Evolutionary conservation across 306 rosid species (phyloP).

Genomic region (Quercus robur): DNA sequence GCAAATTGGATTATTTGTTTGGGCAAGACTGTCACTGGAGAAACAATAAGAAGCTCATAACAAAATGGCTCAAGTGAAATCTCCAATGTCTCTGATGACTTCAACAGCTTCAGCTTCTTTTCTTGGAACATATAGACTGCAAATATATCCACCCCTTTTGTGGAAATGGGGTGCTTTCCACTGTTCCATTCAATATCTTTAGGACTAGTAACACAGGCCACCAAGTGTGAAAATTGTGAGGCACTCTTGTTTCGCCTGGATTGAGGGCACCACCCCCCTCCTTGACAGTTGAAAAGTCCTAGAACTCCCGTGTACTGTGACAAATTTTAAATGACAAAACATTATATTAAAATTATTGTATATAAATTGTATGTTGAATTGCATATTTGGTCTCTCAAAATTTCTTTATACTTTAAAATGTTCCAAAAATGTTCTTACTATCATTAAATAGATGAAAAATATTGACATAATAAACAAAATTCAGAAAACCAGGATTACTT

Average conservation of each 20-base stretch:
- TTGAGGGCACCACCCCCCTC: slow-evolving; percentile 76
- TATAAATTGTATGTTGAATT: too few species aligned
- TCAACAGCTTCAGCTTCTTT: slow-evolving; percentile 48
- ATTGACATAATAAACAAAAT: too few species aligned
- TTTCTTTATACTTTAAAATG: too few species aligned
- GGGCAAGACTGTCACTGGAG: slow-evolving; percentile 36
- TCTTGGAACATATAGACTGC: slow-evolving; percentile 53
- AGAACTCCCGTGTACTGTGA: slow-evolving; percentile 60
- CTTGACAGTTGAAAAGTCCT: slow-evolving; percentile 78
- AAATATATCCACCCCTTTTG: slow-evolving; percentile 35
- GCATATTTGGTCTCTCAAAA: too few species aligned
- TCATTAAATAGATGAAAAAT: too few species aligned
- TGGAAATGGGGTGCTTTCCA: slow-evolving; percentile 41
- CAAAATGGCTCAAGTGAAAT: slow-evolving; percentile 54
- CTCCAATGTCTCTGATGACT: slow-evolving; percentile 37
- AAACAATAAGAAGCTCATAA: slow-evolving; percentile 52
- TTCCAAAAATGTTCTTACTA: too few species aligned
- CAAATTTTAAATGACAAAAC: neutral
- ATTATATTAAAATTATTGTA: neutral
- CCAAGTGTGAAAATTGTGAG: slow-evolving; percentile 32
- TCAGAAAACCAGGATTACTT: too few species aligned
- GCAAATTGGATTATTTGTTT: slow-evolving; percentile 43
- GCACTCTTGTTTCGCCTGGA: slow-evolving; percentile 50
- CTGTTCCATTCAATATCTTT: slow-evolving; percentile 61
- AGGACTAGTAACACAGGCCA: slow-evolving; percentile 49